Percentiles rank a stretch among this genome's conserved stretches.
These are phyloP conservation scores for Monosporascus sp. DNA, from an alignment of 2,329 filamentous ascomycete genomes.

Conservation along the genomic window DNA sequence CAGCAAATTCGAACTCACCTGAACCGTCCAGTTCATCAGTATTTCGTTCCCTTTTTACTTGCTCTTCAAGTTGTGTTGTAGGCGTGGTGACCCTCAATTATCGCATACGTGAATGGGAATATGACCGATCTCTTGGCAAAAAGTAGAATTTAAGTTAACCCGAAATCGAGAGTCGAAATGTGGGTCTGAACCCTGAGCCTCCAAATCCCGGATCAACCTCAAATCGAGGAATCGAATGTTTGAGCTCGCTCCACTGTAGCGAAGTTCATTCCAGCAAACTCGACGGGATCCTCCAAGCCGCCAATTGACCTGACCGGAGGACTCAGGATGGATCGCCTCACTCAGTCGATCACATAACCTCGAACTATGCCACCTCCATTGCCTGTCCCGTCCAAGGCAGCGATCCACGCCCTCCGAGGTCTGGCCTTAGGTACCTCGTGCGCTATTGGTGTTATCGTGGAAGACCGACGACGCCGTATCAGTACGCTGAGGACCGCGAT, in stretches of 20 bases:
- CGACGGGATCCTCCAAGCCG: background rate
- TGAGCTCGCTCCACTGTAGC: background rate
- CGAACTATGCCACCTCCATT: slow-evolving; percentile 39
- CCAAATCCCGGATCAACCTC: slow-evolving; percentile 3
- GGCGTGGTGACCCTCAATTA: too few relatives aligned
- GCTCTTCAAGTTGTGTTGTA: too few relatives aligned
- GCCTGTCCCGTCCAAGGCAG: slow-evolving; percentile 50
- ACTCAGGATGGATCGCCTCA: slow-evolving; percentile 5
- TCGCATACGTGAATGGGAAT: too few relatives aligned
- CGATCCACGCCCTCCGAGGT: slow-evolving; percentile 50
- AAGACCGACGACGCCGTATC: slow-evolving; percentile 53
- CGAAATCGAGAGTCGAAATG: background rate
- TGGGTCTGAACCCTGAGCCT: background rate
- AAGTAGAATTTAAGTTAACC: too few relatives aligned
- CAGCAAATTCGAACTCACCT: too few relatives aligned
- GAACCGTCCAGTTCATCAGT: too few relatives aligned
- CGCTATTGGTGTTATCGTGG: slow-evolving; percentile 49
- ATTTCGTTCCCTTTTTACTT: too few relatives aligned
- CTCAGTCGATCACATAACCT: slow-evolving; percentile 2
- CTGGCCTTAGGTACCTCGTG: slow-evolving; percentile 54
- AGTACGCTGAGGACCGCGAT: slow-evolving; percentile 45
- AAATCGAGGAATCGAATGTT: slow-evolving; percentile 1
- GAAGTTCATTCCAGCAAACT: background rate
- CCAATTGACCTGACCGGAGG: slow-evolving; percentile 1
- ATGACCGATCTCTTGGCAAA: too few relatives aligned